Conservation (phyloP, 305 asterid species). For the Solanum aculeatissimum region DNA sequence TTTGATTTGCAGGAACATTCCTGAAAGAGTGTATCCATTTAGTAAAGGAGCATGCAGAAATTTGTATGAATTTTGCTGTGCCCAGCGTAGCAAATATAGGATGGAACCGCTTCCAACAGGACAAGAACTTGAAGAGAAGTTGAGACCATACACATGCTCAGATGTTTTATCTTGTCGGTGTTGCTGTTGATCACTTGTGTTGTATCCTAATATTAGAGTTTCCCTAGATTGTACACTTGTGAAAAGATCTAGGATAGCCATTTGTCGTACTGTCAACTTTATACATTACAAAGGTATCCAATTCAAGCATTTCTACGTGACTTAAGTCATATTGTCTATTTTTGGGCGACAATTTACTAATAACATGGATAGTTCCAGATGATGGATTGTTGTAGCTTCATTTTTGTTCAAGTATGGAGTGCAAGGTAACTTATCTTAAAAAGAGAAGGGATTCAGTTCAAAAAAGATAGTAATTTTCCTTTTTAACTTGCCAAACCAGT, state of each 20-base stretch:
- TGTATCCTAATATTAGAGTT: conserved; percentile 4
- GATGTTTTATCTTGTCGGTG: conserved; percentile 71
- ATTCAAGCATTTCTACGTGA: not conserved
- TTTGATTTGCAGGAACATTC: conserved; percentile 52
- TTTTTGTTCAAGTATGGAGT: not conserved
- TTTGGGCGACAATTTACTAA: not conserved
- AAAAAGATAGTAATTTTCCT: not conserved
- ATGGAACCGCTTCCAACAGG: conserved; percentile 64
- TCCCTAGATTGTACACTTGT: not conserved
- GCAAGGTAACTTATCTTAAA: not conserved
- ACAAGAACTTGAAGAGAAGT: conserved; percentile 51
- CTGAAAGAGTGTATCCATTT: conserved; percentile 89
- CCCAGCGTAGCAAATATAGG: conserved; percentile 31
- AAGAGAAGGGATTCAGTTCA: not conserved
- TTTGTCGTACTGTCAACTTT: not conserved
- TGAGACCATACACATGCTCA: conserved; percentile 59
- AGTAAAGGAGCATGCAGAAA: conserved; percentile 78
- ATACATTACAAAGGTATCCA: not conserved
- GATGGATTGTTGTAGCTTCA: not conserved
- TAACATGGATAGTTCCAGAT: not conserved
- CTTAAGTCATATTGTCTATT: not conserved
- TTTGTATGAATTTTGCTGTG: conserved; percentile 57
- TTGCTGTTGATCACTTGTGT: conserved; percentile 28
- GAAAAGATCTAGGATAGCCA: not conserved
- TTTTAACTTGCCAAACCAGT: not conserved